A percentile compares a stretch with the other conserved stretches of the same genome.
Conservation (phyloP, 805 yeast species). For the Cyberlindnera veronae region DNA sequence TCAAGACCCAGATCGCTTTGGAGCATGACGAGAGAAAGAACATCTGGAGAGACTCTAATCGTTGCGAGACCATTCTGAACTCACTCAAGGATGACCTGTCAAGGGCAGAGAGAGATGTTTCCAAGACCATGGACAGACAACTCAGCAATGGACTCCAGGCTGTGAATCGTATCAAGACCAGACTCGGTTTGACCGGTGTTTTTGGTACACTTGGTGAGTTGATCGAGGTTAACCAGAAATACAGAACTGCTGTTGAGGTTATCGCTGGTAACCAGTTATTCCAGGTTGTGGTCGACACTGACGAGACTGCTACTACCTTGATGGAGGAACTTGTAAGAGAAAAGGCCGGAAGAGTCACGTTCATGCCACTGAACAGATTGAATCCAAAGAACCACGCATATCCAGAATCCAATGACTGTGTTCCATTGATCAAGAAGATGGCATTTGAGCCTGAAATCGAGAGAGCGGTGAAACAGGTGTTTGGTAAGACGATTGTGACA, state of each 20-base stretch:
- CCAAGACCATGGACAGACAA: conserved; percentile 72
- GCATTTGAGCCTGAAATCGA: conserved; percentile 54
- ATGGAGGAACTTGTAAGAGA: conserved; percentile 72
- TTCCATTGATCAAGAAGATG: conserved; percentile 76
- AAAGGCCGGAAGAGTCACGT: conserved; percentile 81
- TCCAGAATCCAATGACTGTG: conserved; percentile 60
- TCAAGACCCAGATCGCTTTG: conserved; percentile 40
- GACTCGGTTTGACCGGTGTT: conserved; percentile 59
- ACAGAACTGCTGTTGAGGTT: conserved; percentile 82
- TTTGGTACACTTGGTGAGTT: conserved; percentile 86
- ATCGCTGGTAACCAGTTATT: conserved; percentile 85
- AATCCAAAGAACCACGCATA: conserved; percentile 38
- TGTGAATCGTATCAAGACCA: conserved; percentile 58
- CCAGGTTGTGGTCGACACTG: conserved; percentile 86
- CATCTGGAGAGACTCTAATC: conserved; percentile 78
- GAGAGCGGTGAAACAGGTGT: conserved; percentile 73
- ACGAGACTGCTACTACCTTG: conserved; percentile 72
- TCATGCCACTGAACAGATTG: conserved; percentile 82
- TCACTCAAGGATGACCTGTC: conserved; percentile 53
- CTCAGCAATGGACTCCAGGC: conserved; percentile 67
- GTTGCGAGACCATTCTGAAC: conserved; percentile 51
- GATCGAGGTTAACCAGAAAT: conserved; percentile 75
- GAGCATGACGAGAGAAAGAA: conserved; percentile 65
- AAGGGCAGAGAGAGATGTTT: conserved; percentile 55
- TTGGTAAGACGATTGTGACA: conserved; percentile 78